A percentile compares a stretch with the other conserved stretches of the same genome.
Conservation (phyloP, 768 basidiomycete species). For the Rhodotorula diobovata region DNA sequence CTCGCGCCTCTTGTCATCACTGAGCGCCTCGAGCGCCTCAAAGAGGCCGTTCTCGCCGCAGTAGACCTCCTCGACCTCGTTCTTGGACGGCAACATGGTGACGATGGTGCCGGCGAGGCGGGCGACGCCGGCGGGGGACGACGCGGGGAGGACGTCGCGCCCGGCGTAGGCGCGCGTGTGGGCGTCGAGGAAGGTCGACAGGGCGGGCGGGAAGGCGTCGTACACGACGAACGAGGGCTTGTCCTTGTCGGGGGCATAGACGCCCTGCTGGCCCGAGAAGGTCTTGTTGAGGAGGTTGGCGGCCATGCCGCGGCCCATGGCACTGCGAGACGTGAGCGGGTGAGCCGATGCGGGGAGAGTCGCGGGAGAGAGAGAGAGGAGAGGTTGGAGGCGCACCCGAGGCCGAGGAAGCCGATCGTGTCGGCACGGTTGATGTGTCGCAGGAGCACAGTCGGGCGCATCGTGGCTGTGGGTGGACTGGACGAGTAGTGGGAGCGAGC, state of each 20-base stretch:
- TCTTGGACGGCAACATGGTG: slow-evolving; percentile 89
- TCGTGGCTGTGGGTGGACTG: background rate
- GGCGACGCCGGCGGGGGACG: slow-evolving; percentile 60
- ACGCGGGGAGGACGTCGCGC: slow-evolving; percentile 58
- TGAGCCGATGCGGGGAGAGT: too few species aligned
- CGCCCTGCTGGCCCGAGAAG: slow-evolving; percentile 44
- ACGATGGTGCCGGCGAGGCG: slow-evolving; percentile 55
- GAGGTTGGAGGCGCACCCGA: slow-evolving; percentile 54
- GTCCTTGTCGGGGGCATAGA: background rate
- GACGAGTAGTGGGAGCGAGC: background rate
- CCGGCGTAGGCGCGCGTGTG: slow-evolving; percentile 60
- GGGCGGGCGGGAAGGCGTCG: slow-evolving; percentile 63
- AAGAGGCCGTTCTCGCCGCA: slow-evolving; percentile 60
- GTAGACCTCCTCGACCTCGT: slow-evolving; percentile 77
- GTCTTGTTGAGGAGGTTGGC: slow-evolving; percentile 76
- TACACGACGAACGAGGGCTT: slow-evolving; percentile 64
- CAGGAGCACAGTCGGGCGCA: slow-evolving; percentile 9
- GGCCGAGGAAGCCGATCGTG: slow-evolving; percentile 67
- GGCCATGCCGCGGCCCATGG: slow-evolving; percentile 82
- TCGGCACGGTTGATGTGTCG: slow-evolving; percentile 6
- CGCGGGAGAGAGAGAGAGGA: background rate
- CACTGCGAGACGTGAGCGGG: background rate
- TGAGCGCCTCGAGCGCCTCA: slow-evolving; percentile 57
- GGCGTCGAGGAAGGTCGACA: slow-evolving; percentile 56
- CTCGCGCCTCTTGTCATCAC: slow-evolving; percentile 27